Conservation (phyloP, 2,329 filamentous ascomycete species). For the Colletotrichum neosansevieriae region DNA sequence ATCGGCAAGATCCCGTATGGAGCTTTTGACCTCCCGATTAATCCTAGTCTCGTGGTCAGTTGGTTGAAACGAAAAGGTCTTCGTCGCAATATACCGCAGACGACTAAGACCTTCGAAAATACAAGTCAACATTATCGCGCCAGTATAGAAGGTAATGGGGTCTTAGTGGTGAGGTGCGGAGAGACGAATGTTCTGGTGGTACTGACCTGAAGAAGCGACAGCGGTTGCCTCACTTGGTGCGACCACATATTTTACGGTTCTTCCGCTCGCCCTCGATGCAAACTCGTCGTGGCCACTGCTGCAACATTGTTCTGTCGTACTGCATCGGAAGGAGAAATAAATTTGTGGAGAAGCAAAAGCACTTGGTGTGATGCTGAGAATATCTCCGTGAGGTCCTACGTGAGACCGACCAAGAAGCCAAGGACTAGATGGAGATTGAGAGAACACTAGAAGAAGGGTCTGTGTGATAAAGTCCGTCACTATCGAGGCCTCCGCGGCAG, state of each 20-base stretch:
- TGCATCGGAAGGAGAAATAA: slow-evolving; percentile 33
- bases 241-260: slow-evolving; percentile 29
- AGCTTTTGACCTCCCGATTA: not conserved
- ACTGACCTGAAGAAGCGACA: slow-evolving; percentile 37
- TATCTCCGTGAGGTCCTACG: slow-evolving; percentile 31
- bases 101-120: no score
- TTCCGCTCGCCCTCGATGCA: slow-evolving; percentile 39
- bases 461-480: slow-evolving; percentile 13
- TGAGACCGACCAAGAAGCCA: slow-evolving; percentile 10
- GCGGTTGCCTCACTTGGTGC: slow-evolving; percentile 35
- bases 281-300: slow-evolving; percentile 38
- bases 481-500: slow-evolving; percentile 17
- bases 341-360: slow-evolving; percentile 24
- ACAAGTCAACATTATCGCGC: not conserved
- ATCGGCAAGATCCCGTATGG: not conserved
- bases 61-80: not conserved
- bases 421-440: not conserved
- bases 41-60: slow-evolving; percentile 2
- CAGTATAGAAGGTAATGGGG: slow-evolving; percentile 8
- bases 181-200: slow-evolving; percentile 17
- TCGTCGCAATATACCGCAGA: no score
- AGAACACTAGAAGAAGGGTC: not conserved
- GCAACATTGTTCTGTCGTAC: slow-evolving; percentile 34
- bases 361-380: slow-evolving; percentile 14
- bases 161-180: slow-evolving; percentile 23